phyloP scores from a whole-genome alignment of 192 early-diverging fungal species.

The Linderina pennispora region DNA sequence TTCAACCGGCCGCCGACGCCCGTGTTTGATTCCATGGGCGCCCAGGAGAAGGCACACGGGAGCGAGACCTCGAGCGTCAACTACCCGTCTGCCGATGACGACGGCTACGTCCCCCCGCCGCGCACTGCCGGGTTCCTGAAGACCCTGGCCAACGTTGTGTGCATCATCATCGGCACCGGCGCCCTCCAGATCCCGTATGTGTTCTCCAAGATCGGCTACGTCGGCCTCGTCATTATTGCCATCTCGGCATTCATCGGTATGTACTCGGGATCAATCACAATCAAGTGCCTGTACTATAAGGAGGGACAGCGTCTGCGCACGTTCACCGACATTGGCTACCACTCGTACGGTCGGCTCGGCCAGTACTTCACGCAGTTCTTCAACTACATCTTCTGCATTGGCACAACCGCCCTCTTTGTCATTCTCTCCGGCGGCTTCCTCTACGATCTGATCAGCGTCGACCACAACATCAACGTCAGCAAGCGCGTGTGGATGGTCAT shows the following conservation, averaged over 20 bases:
- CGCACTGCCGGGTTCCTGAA: conserved; percentile 43
- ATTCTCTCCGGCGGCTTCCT: conserved; percentile 64
- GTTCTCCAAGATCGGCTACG: conserved; percentile 70
- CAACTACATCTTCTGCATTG: conserved; percentile 59
- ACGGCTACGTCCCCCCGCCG: conserved; percentile 2
- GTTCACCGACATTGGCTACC: conserved; percentile 60
- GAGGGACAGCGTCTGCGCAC: conserved; percentile 44
- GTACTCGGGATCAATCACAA: conserved; percentile 68
- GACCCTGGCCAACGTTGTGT: conserved; percentile 61
- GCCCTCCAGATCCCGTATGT: conserved; percentile 77
- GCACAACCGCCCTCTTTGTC: conserved; percentile 57
- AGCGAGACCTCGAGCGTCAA: neutral
- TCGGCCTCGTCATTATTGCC: conserved; percentile 61
- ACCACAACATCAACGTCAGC: conserved; percentile 33
- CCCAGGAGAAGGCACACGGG: neutral
- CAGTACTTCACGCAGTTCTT: conserved; percentile 55
- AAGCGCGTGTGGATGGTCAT: conserved; percentile 53
- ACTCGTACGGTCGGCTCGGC: conserved; percentile 57
- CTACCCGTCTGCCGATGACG: neutral
- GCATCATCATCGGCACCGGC: conserved; percentile 76
- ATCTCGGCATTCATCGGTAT: conserved; percentile 64
- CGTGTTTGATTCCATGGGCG: neutral
- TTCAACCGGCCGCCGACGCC: neutral
- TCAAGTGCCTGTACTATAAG: conserved; percentile 66
- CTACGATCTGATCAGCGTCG: conserved; percentile 46